These are phyloP conservation scores for Amanita subjunquillea DNA, from an alignment of 768 basidiomycete species.

Conservation along the genomic window DNA sequence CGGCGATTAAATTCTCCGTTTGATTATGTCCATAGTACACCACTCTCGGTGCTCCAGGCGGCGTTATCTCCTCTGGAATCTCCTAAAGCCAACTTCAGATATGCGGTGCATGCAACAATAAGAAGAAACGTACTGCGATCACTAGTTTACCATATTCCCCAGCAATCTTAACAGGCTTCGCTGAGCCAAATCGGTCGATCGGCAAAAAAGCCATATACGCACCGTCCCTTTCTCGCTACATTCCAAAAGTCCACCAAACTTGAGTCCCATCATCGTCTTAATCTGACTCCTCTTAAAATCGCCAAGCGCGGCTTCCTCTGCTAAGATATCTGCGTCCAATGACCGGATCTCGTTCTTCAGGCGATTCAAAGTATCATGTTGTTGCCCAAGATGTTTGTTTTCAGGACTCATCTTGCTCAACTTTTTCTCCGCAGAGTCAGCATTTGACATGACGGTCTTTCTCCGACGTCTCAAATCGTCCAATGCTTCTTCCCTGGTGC, in stretches of 20 bases:
- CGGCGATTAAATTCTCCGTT: conserved; percentile 49
- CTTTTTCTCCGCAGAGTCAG: conserved; percentile 82
- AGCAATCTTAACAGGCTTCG: conserved; percentile 27
- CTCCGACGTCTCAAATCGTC: conserved; percentile 68
- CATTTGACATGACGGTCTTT: conserved; percentile 52
- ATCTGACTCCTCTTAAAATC: conserved; percentile 75
- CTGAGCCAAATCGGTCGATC: neutral
- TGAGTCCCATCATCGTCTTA: conserved; percentile 65
- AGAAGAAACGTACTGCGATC: conserved; percentile 24
- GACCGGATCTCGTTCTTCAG: conserved; percentile 67
- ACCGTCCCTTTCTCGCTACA: conserved; percentile 72
- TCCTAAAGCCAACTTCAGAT: conserved; percentile 30
- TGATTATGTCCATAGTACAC: conserved; percentile 61
- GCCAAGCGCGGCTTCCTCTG: conserved; percentile 67
- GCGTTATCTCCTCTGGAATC: conserved; percentile 72
- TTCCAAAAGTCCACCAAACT: conserved; percentile 83
- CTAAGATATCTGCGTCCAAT: conserved; percentile 78
- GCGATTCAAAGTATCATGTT: conserved; percentile 62
- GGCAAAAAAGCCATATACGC: conserved; percentile 11
- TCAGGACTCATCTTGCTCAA: conserved; percentile 84
- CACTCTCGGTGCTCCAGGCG: conserved; percentile 67
- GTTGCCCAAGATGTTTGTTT: conserved; percentile 69
- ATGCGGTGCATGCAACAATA: neutral
- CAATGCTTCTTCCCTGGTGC: conserved; percentile 75
- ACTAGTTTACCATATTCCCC: conserved; percentile 46